These are phyloP conservation scores for Aspergillus aculeatinus DNA, from an alignment of 2,329 filamentous ascomycete species.

Conservation along the genomic window DNA sequence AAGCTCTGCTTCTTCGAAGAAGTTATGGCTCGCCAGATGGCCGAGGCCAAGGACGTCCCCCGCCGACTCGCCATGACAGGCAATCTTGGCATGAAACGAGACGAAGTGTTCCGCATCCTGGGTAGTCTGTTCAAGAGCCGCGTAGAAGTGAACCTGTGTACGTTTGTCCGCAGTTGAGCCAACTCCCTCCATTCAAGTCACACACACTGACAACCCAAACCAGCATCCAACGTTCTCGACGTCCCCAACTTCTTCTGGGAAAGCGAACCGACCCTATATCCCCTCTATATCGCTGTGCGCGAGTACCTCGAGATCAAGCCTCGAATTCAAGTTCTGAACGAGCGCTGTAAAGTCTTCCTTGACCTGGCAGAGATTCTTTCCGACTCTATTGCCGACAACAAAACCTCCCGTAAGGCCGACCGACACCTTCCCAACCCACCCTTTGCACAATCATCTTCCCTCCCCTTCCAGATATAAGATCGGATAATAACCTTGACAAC, in stretches of 20 bases:
- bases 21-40: constrained; percentile 91
- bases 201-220: constrained; percentile 17
- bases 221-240: constrained; percentile 92
- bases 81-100: constrained; percentile 83
- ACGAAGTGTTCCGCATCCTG: constrained; percentile 88
- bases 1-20: constrained; percentile 96
- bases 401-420: constrained; percentile 69
- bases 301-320: constrained; percentile 98
- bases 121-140: constrained; percentile 88
- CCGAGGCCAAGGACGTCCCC: constrained; percentile 86
- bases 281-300: constrained; percentile 88
- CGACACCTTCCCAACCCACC: not conserved
- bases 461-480: constrained; percentile 29
- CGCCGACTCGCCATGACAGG: constrained; percentile 86
- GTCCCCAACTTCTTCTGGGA: constrained; percentile 99
- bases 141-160: constrained; percentile 97
- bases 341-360: constrained; percentile 92
- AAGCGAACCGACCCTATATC: constrained; percentile 89
- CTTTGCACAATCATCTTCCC: not conserved
- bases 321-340: constrained; percentile 93
- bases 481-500: constrained; percentile 47
- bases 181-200: not conserved
- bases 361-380: constrained; percentile 93
- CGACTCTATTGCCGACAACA: constrained; percentile 87
- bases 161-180: constrained; percentile 39